Base-by-base conservation (phyloP, 257 asterid genomes). In the Jaltomata sinuosa region DNA sequence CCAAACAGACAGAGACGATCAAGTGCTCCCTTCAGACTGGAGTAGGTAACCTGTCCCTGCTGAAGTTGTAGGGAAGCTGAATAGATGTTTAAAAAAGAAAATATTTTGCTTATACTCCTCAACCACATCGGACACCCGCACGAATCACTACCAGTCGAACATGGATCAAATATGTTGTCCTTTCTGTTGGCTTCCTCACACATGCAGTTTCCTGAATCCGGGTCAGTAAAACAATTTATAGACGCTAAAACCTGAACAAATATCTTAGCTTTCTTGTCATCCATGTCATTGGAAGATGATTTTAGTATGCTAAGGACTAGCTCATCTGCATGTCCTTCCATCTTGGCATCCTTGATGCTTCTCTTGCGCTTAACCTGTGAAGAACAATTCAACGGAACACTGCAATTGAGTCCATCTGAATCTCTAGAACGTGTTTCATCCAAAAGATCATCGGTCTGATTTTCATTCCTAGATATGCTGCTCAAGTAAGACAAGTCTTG, bases 41-140 rank as follows among this genome's bases (percentile, higher is more conserved):
- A 71, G 69, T 84, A 42, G 74, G 91, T 92, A 67, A 94, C 64
- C 72, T 84, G 80, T 86, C 84, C 88, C 84, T 80, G 62, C 80
- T 88, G 88, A 85, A 93, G 83, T 86, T 94, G 97, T 79, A 91
- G 90, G 84, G 88, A 89, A 32, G 95, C 93, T 80, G 92, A 91
- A 87, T 91, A 95, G 34, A 89, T 82, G 78, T 91, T 95, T 84
- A 91, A 82, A 87, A 92, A 93, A 68, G 83, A 54, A 86, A 95
- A 94, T 68, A 89, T 85, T 72, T 90, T 90, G 85, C 92, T 77
- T 55, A 91, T 84, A 89, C 86, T 91, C 92, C 89, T 95, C 93
- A 94, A 83, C 97, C 98, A 94, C 38, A 84, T 31, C 68, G 99
- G 97, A 87, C 99, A 95, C 57, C 80, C 50, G 83, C 99, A 95